Evolutionary conservation across 225 moss, liverwort and hornwort genomes (phyloP).

Genomic region (Sphagnum contortum): DNA sequence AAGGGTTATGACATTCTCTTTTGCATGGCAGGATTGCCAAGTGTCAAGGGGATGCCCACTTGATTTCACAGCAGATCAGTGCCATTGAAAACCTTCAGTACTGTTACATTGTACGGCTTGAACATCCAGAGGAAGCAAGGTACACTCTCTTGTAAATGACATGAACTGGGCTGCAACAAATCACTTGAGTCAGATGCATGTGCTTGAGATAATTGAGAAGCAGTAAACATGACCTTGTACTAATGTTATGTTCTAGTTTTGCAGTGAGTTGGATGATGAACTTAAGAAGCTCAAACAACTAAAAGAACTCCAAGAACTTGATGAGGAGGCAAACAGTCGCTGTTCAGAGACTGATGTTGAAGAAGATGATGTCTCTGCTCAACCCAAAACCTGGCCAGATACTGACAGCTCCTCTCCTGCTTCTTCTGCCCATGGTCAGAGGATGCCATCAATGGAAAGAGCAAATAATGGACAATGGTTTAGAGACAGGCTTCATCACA

Average conservation of each 20-base stretch:
- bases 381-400: constrained; percentile 1
- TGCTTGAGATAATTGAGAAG: background rate
- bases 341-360: constrained; percentile 57
- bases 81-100: constrained; percentile 84
- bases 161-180: background rate
- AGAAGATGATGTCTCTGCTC: constrained; percentile 19
- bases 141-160: constrained; percentile 6
- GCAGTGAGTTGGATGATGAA: constrained; percentile 34
- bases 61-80: constrained; percentile 35
- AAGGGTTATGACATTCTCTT: background rate
- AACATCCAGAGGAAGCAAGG: constrained; percentile 62
- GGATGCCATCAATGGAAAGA: background rate
- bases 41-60: constrained; percentile 19
- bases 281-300: constrained; percentile 29
- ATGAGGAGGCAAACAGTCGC: constrained; percentile 28
- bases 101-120: constrained; percentile 65
- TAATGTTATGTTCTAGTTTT: background rate
- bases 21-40: constrained; percentile 30
- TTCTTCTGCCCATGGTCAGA: too few species aligned
- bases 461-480: constrained; percentile 11
- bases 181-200: background rate
- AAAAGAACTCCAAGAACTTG: constrained; percentile 18
- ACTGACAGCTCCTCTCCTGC: too few species aligned
- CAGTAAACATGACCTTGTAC: background rate
- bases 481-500: background rate